Conservation (phyloP, 306 rosid genomes). For the Cucumis hystrix region DNA sequence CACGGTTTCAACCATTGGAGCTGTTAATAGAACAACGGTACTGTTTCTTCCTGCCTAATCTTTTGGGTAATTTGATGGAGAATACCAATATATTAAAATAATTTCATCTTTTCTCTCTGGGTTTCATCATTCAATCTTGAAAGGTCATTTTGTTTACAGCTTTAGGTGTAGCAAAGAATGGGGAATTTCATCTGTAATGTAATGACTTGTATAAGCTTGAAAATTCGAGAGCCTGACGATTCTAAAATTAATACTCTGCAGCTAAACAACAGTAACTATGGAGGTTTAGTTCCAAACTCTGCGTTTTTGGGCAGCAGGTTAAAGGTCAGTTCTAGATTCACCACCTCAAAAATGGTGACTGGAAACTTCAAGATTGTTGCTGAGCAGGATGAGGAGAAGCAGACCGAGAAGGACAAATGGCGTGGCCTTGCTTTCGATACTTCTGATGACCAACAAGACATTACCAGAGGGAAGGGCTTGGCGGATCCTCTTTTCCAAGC, state of each 20-base stretch:
- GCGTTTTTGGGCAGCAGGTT: constrained; percentile 36
- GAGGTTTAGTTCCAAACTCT: constrained; percentile 20
- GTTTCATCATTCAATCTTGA: background rate
- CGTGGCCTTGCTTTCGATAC: constrained; percentile 58
- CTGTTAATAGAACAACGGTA: constrained; percentile 43
- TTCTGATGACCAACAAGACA: constrained; percentile 88
- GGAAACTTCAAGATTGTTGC: constrained; percentile 35
- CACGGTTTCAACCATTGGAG: constrained; percentile 41
- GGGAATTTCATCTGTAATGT: background rate
- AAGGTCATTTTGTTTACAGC: background rate
- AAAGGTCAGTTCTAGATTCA: constrained; percentile 13
- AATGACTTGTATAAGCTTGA: background rate
- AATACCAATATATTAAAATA: background rate
- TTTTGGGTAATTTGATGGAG: background rate
- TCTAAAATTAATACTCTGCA: constrained; percentile 14
- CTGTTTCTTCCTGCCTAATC: constrained; percentile 8
- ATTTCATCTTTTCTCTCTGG: background rate
- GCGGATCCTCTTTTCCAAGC: constrained; percentile 74
- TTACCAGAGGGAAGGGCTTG: constrained; percentile 79
- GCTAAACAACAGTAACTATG: constrained; percentile 34
- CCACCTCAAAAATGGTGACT: constrained; percentile 11
- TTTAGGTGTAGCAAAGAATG: background rate
- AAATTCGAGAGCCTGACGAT: background rate
- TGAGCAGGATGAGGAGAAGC: constrained; percentile 42
- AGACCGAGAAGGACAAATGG: constrained; percentile 62